A percentile compares a stretch with the other conserved stretches of the same genome.
Evolutionary conservation across 2,329 filamentous ascomycete species (phyloP).

Genomic region (Colletotrichum cordylinicola): DNA sequence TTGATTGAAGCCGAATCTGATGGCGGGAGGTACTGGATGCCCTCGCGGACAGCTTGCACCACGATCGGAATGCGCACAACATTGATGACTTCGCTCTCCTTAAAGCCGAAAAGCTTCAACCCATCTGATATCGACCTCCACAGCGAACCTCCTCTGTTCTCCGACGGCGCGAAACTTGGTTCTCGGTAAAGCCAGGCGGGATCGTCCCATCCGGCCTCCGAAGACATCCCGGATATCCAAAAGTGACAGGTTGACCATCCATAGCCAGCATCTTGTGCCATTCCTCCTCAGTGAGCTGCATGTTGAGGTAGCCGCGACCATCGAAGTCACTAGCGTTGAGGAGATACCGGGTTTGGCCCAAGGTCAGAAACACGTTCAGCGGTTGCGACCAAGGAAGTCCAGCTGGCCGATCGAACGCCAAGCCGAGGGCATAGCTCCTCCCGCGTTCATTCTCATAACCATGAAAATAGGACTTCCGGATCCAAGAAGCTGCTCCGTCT

Average conservation of each 20-base stretch:
- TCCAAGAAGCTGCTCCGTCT: conserved; percentile 41
- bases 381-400: conserved; percentile 39
- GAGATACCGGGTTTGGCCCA: conserved; percentile 40
- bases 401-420: conserved; percentile 27
- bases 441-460: conserved; percentile 39
- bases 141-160: neutral
- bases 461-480: conserved; percentile 36
- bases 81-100: neutral
- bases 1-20: neutral
- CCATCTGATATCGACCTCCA: neutral
- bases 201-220: neutral
- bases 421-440: conserved; percentile 34
- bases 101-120: neutral
- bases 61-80: neutral
- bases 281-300: conserved; percentile 41
- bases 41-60: neutral
- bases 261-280: conserved; percentile 30
- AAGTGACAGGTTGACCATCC: conserved; percentile 36
- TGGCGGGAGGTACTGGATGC: neutral
- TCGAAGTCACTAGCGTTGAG: conserved; percentile 41
- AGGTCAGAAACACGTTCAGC: conserved; percentile 40
- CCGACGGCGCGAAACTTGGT: neutral
- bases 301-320: conserved; percentile 29
- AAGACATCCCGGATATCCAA: conserved; percentile 36
- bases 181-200: neutral